Evolutionary conservation across 208 protist species (phyloP).

Genomic region (Phytomonas sp.): DNA sequence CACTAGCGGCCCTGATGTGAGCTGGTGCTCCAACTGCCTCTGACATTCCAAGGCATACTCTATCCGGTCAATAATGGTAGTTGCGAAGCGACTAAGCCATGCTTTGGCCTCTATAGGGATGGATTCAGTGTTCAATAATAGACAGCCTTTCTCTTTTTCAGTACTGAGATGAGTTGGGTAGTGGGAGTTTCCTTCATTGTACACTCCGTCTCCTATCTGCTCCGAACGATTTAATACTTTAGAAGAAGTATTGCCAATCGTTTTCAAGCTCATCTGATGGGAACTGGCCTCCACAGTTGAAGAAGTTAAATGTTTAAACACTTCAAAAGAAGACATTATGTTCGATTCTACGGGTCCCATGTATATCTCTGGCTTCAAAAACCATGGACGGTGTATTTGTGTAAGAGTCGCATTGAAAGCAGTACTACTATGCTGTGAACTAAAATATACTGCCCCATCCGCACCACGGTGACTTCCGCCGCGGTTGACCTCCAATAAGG

Average conservation of each 20-base stretch:
- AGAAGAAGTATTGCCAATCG: background rate
- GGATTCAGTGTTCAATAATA: slow-evolving; percentile 16
- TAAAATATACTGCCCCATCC: background rate
- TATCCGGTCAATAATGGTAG: slow-evolving; percentile 16
- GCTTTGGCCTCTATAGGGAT: slow-evolving; percentile 16
- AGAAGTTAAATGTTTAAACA: slow-evolving; percentile 24
- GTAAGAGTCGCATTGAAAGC: background rate
- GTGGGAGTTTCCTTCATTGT: background rate
- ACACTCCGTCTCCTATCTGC: background rate
- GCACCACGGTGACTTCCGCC: slow-evolving; percentile 6
- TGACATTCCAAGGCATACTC: slow-evolving; percentile 14
- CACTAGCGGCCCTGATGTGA: background rate
- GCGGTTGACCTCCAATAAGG: slow-evolving; percentile 17
- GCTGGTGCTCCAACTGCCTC: slow-evolving; percentile 2
- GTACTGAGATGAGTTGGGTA: background rate
- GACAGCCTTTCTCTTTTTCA: background rate
- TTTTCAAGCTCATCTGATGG: background rate
- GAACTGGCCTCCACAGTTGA: slow-evolving; percentile 1
- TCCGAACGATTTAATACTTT: background rate
- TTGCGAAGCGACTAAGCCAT: slow-evolving; percentile 21
- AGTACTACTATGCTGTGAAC: slow-evolving; percentile 9
- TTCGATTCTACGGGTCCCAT: slow-evolving; percentile 23
- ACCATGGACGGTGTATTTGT: slow-evolving; percentile 53
- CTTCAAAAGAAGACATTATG: slow-evolving; percentile 30
- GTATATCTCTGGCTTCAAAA: slow-evolving; percentile 53